Base-by-base conservation (phyloP, 2,329 filamentous ascomycete genomes). In the Monilinia polystroma region DNA sequence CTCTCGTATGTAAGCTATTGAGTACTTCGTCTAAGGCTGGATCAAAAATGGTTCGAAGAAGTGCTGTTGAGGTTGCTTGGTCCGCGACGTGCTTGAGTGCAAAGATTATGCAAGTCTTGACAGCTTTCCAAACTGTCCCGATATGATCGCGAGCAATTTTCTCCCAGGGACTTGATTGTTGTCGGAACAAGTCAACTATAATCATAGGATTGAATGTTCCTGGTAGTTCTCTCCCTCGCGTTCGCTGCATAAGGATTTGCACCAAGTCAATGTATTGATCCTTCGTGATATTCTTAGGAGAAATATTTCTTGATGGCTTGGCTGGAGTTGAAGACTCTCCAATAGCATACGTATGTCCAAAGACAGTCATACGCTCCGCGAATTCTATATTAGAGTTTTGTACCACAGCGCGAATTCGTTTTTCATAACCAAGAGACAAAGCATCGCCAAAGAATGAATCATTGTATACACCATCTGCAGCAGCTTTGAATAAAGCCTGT, bases 201-300 rank as follows among this genome's bases (percentile, higher is more conserved):
- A 90, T 77, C 64, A 85, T 73, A 0, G 87, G 83, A 68, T 87
- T 87, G 74, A 86, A 89, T 0, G 79, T 85, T 0, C 87, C 85
- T 0, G 85, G 84, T 0, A 90, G 76, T 72, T 90, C 88, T 6
- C 81, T 76, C 0, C 82, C 83, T 35, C 85, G 79, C 6, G 75
- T 81, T 49, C 77, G 77, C 32, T 74, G 69, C 62, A 85, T 75
- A 3, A 80, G 75, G 0, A 74, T 68, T 52, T 77, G 64, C 3
- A 82, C 78, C 69, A 81, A 77, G 0, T 74, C 54, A 3, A 85
- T 74, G 54, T 78, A 82, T 10, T 79, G 73, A 12, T 74, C 66
- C 54, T 79, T 76, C 0, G 74, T 76, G 0, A 77, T 74, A 12
- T 57, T 16, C 74, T 51, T 66, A 12, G 68, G 59, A 6, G 32